Evolutionary conservation across 257 asterid species (phyloP), one percentile per base, ranked within the genome.

Genomic region (Osmanthus fragrans): DNA sequence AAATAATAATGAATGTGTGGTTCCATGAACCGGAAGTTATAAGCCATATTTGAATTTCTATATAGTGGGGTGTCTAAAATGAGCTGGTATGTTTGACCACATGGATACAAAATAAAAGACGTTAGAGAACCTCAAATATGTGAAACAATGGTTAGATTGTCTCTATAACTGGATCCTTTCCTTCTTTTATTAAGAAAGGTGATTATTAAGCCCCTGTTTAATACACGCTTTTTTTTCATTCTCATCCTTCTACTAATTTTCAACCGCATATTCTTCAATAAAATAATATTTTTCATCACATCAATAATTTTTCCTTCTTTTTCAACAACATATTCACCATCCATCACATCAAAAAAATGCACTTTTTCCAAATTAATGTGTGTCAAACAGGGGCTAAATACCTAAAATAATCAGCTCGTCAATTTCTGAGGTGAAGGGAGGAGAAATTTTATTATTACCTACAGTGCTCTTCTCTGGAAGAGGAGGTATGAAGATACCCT

Each of bases 401-500:
- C 65, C 45, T 58, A 76, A 70, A 79, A 49, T 18, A 65, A n/a
- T 7, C 67, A 66, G 40, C 71, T 73, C 69, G 37, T 69, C 71
- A 32, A 70, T 49, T 63, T 45, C 74, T 70, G 82, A 76, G 69
- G 83, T 60, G 2, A 47, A 67, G 21, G 10, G 77, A 72, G 70
- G 25, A 37, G 42, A 74, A 27, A 42, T 72, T 80, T 77, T 56
- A 79, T 32, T 58, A 82, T 85, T 93, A 96, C 99, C 99, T 86
- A 96, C 98, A 73, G 99, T 90, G 87, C 90, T 96, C 94, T 96
- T 96, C 90, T 96, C 99, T 64, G 99, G 99, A 79, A 96, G 95
- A 39, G 99, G 99, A 78, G 99, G 99, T 79, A 96, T 92, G 82
- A 96, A 96, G 71, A 93, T 79, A 42, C 99, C 99, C 90, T 96